Base-by-base conservation (phyloP, 1,284 basidiomycete genomes). In the Apiotrichum siamense region DNA sequence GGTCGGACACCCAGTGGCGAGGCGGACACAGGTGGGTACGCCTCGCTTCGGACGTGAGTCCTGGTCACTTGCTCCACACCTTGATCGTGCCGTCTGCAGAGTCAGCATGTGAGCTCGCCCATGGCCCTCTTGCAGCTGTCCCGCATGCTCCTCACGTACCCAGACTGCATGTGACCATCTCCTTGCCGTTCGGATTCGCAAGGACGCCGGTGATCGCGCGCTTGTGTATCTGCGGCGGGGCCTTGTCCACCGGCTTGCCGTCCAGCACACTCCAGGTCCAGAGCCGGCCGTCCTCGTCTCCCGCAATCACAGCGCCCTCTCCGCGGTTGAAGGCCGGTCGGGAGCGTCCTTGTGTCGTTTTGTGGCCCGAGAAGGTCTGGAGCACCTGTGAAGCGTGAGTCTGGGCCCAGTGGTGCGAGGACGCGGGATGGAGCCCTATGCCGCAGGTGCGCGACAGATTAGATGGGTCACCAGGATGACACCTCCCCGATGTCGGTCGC, bases 221-320 rank as follows among this genome's bases (percentile, higher is more conserved):
- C 42, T 83, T 78, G 67, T 96, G 91, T 2, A 82, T 81, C 66
- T 82, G 82, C 20, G 81, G 81, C 6, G 84, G 86, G 37, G 81
- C 82, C 21, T 80, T 81, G 49, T 79, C 75, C 20, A 89, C 64
- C 20, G 82, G 75, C 48, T 81, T 83, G 7, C 81, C 85, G 69
- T 90, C 86, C 25, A 96, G 80, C 48, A 97, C 76, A 65, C 94
- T 90, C 93, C 94, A 99, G 33, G 82, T 83, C 85, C 88, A 92
- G 6, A 98, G 76, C 52, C 75, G 75, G 0, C 96, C 96, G 5
- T 84, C 80, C 69, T 97, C 93, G 67, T 97, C 96, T 5, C 94
- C 94, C 37, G 82, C 84, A 3, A 97, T 67, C 4, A 97, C 83
- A 17, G 75, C 82, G 1, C 85, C 85, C 70, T 97, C 94, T 1